Evolutionary conservation across 305 asterid species (phyloP).

Genomic region (Andrographis paniculata): DNA sequence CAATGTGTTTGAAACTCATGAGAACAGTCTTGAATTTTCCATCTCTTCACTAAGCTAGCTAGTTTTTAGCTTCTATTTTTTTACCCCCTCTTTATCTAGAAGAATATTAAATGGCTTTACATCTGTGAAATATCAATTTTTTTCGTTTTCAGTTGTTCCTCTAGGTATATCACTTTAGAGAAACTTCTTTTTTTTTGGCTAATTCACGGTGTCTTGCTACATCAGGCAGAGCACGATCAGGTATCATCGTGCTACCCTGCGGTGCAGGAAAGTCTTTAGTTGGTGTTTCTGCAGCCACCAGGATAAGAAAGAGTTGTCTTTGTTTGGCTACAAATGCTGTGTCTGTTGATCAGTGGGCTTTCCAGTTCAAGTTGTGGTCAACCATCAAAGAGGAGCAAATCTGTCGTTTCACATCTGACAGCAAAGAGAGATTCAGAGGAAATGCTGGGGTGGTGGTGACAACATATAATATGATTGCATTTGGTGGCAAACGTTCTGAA

Average conservation of each 20-base stretch:
- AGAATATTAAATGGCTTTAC: neutral
- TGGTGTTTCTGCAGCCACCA: conserved; percentile 95
- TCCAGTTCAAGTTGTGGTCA: conserved; percentile 95
- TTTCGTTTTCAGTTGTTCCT: neutral
- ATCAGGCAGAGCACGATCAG: conserved; percentile 96
- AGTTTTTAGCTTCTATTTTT: no score
- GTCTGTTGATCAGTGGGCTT: conserved; percentile 99
- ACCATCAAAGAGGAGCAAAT: conserved; percentile 91
- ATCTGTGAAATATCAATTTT: neutral
- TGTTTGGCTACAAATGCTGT: conserved; percentile 99
- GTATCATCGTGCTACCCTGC: conserved; percentile 96
- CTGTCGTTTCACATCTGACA: conserved; percentile 89
- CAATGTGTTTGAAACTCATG: no score
- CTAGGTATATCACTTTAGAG: neutral
- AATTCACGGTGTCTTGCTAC: conserved; percentile 5
- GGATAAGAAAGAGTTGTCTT: conserved; percentile 94
- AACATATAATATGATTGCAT: conserved; percentile 98
- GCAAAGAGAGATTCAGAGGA: conserved; percentile 97
- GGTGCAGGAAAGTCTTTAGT: conserved; percentile 99
- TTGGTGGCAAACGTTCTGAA: conserved; percentile 96
- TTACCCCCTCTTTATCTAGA: no score
- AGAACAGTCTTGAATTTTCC: no score
- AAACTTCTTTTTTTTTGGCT: neutral
- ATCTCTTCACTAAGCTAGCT: no score
- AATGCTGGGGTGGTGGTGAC: conserved; percentile 98